A percentile compares a stretch with the other conserved stretches of the same genome.
Conservation (phyloP, 768 basidiomycete genomes). For the Auricularia sp. region DNA sequence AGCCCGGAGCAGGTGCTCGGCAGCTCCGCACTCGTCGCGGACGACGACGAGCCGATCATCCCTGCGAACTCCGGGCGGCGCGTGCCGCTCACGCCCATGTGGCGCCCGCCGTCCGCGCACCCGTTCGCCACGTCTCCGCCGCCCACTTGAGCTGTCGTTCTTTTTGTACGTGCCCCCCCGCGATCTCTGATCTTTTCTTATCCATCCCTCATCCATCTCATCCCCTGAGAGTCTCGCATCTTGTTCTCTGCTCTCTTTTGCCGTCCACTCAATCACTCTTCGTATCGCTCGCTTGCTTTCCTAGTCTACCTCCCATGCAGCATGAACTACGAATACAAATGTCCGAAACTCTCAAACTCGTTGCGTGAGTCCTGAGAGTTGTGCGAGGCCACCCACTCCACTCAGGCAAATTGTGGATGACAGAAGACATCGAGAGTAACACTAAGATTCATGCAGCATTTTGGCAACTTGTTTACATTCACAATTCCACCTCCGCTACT, state of each 20-base stretch:
- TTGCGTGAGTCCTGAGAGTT: too few species aligned
- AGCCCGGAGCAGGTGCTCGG: constrained; percentile 61
- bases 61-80: constrained; percentile 34
- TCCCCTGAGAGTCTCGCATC: background rate
- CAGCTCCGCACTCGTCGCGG: constrained; percentile 66
- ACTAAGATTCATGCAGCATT: too few species aligned
- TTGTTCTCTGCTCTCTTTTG: background rate
- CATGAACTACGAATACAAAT: background rate
- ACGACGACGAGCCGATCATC: constrained; percentile 70
- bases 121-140: background rate
- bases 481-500: too few species aligned
- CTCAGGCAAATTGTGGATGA: too few species aligned
- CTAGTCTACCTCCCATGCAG: background rate
- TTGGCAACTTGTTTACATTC: too few species aligned
- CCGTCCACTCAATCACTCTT: background rate
- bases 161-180: background rate
- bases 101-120: background rate
- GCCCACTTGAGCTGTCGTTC: background rate
- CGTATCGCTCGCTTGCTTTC: background rate
- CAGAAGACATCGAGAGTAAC: too few species aligned
- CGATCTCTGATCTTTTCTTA: background rate
- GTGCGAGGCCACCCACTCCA: too few species aligned
- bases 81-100: constrained; percentile 8
- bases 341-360: background rate
- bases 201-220: background rate